phyloP scores from a whole-genome alignment of 495 filamentous ascomycete species.

The Parachaetomium inaequale region DNA sequence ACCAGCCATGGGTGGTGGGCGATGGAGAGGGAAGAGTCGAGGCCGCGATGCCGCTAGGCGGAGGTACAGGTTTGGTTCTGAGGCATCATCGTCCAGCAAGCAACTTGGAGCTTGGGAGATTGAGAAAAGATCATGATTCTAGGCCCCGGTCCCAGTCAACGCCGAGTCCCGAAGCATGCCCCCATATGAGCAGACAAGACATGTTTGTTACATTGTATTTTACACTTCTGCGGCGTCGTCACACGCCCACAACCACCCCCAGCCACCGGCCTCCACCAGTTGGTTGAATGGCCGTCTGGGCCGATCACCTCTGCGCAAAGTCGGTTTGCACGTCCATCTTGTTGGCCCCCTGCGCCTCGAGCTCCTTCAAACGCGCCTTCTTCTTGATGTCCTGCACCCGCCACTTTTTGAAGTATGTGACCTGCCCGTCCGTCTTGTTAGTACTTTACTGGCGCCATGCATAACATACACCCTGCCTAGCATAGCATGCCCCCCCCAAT shows the following conservation, averaged over 20 bases:
- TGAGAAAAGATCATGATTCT: neutral
- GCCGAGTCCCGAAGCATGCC: neutral
- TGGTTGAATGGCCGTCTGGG: no score
- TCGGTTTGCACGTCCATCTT: slow-evolving; percentile 44
- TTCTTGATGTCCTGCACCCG: slow-evolving; percentile 87
- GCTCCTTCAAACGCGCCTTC: slow-evolving; percentile 69
- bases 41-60: no score
- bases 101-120: neutral
- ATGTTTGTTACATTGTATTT: neutral
- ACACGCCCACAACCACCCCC: neutral
- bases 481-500: no score
- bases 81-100: neutral
- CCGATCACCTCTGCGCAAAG: slow-evolving; percentile 26
- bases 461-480: neutral
- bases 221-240: slow-evolving; percentile 2
- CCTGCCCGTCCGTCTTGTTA: slow-evolving; percentile 49
- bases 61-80: no score
- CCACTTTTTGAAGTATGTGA: slow-evolving; percentile 96
- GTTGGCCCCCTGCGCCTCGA: slow-evolving; percentile 76
- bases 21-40: neutral
- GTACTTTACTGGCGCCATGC: neutral
- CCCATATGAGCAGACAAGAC: neutral
- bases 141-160: neutral
- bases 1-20: no score
- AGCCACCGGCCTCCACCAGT: no score